Conservation (phyloP, 148 eudicot genomes). For the Cornus kousa region DNA sequence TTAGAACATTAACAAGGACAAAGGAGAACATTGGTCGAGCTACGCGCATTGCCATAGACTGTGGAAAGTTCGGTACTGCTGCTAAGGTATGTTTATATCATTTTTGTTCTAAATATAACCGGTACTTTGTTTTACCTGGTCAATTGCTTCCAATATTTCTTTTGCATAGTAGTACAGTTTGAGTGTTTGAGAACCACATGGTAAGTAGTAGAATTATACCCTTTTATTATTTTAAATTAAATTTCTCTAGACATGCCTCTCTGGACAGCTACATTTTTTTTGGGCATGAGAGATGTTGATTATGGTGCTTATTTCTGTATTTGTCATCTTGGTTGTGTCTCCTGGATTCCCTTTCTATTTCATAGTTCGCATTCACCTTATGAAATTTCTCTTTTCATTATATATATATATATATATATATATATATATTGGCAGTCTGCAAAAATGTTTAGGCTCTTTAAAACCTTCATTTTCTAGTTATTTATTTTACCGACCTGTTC, state of each 20-base stretch:
- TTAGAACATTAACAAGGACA: slow-evolving; percentile 78
- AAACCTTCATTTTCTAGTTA: not conserved
- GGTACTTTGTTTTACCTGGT: not conserved
- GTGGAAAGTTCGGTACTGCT: slow-evolving; percentile 80
- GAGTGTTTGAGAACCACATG: not conserved
- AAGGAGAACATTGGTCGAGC: slow-evolving; percentile 89
- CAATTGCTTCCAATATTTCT: not conserved
- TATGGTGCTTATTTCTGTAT: not conserved
- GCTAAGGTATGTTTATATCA: slow-evolving; percentile 51
- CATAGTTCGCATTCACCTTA: not conserved
- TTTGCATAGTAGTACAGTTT: not conserved
- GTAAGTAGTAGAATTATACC: not conserved
- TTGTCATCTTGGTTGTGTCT: too few relatives aligned
- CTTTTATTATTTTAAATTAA: not conserved
- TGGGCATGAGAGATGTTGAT: not conserved
- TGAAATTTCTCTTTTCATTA: not conserved
- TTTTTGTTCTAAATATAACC: not conserved
- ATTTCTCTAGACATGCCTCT: not conserved
- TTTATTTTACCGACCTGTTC: not conserved
- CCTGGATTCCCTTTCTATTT: too few relatives aligned
- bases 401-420: too few relatives aligned
- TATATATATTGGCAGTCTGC: not conserved
- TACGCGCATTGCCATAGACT: slow-evolving; percentile 87
- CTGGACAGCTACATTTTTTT: too few relatives aligned
- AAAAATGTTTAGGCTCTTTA: too few relatives aligned